Evolutionary conservation across 2,329 filamentous ascomycete genomes (phyloP), one percentile per base, ranked within the genome.

Genomic region (Nemania diffusa): DNA sequence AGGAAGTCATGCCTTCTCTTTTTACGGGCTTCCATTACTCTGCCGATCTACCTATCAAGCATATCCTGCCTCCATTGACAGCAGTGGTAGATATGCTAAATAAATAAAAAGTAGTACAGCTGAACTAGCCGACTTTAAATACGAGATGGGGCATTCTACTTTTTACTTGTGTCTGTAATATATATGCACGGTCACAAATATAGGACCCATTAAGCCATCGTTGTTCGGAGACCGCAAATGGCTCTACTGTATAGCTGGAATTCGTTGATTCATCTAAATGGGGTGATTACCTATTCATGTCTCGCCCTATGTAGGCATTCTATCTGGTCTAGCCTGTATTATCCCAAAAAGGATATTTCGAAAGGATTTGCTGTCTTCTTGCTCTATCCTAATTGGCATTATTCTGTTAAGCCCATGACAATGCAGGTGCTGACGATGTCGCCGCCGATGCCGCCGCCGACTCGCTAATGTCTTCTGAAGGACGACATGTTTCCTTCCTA

Each of bases 251-350:
- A 46, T 24, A 57, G 26, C 4, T 63, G 3, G 22, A 52, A 60
- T 62, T 34, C 15, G 24, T 51, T 32, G 50, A 50, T 13, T 64
- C 29, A 58, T 62, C 53, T 56, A 40, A 57, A 56, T 50, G 52
- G 32, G 29, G 13, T 53, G 32, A 57, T 58, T 52, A 53, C 62
- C 37, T 32, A 29, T 67, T 64, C 48, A 59, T 64, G 61, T 46
- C 61, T 65, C 2, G 61, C 67, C 63, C 58, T 48, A 17, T 57
- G 51, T 60, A 53, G 64, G 51, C 69, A 56, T 17, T 71, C 64
- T 71, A 69, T 67, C 64, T 64, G 64, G 59, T 71, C 69, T 71
- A 71, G 37, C 59, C 50, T 59, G 62, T 56, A n/a, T 65, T 63
- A 17, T 62, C 50, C 58, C 62, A 61, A 64, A 53, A 58, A 61